phyloP scores from a whole-genome alignment of 371 early-diverging fungal genomes.

The Mortierella polycephala region DNA sequence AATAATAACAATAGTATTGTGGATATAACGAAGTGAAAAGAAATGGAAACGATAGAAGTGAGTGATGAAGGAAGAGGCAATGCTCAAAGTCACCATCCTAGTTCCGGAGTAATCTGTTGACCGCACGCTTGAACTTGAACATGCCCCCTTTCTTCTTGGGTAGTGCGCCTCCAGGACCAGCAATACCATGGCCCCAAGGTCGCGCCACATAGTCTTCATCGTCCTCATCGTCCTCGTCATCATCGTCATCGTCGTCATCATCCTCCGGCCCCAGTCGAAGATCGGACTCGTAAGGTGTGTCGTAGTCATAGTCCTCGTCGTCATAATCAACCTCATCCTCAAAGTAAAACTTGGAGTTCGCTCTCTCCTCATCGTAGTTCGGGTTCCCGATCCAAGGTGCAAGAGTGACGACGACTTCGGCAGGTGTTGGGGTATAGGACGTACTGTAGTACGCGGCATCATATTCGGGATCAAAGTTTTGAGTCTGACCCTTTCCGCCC shows the following conservation, averaged over 20 bases:
- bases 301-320: slow-evolving; percentile 29
- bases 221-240: slow-evolving; percentile 38
- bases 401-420: slow-evolving; percentile 31
- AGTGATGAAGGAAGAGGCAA: neutral
- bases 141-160: slow-evolving; percentile 50
- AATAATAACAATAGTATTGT: neutral
- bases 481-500: slow-evolving; percentile 11
- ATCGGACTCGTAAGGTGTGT: slow-evolving; percentile 18
- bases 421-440: slow-evolving; percentile 41
- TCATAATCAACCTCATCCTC: slow-evolving; percentile 38
- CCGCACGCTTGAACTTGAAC: slow-evolving; percentile 46
- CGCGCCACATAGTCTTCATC: slow-evolving; percentile 30
- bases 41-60: neutral
- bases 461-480: slow-evolving; percentile 40
- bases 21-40: neutral
- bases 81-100: slow-evolving; percentile 10
- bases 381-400: slow-evolving; percentile 52
- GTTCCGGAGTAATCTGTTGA: slow-evolving; percentile 35
- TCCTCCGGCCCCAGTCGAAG: slow-evolving; percentile 44
- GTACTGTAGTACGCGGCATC: slow-evolving; percentile 27
- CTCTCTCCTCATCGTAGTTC: slow-evolving; percentile 42
- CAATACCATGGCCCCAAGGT: slow-evolving; percentile 37
- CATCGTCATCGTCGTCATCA: slow-evolving; percentile 31
- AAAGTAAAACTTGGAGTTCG: slow-evolving; percentile 29
- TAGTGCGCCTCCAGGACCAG: slow-evolving; percentile 21